These are phyloP conservation scores for Phaeodactylum tricornutum DNA, from an alignment of 108 stramenopile species.

Conservation along the genomic window DNA sequence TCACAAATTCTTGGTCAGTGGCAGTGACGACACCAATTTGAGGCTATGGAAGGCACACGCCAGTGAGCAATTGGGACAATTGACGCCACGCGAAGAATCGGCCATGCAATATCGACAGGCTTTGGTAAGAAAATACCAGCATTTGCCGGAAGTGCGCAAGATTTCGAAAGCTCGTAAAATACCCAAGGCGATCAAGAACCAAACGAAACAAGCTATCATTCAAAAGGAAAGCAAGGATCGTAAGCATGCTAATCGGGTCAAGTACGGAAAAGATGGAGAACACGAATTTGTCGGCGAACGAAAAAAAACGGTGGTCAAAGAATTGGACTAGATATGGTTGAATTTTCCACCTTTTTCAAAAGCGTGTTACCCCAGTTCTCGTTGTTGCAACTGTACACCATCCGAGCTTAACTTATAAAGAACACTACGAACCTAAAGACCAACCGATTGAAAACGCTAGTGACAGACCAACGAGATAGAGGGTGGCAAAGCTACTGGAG, in stretches of 20 bases:
- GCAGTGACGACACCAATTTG: constrained; percentile 95
- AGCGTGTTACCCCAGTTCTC: too few species aligned
- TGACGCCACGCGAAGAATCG: constrained; percentile 75
- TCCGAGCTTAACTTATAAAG: too few species aligned
- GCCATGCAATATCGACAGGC: constrained; percentile 81
- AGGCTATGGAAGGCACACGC: constrained; percentile 95
- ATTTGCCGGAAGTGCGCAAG: constrained; percentile 89
- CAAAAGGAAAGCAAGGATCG: constrained; percentile 85
- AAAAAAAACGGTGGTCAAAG: constrained; percentile 57
- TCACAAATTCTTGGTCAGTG: constrained; percentile 87
- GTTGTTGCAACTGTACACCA: too few species aligned
- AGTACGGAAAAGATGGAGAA: constrained; percentile 70
- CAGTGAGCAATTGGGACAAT: constrained; percentile 84
- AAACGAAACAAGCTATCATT: constrained; percentile 63
- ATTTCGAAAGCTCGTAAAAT: constrained; percentile 80
- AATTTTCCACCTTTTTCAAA: too few species aligned
- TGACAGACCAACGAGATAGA: too few species aligned
- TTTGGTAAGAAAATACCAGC: constrained; percentile 76
- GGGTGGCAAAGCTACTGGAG: too few species aligned
- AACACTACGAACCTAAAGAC: too few species aligned
- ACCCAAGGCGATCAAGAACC: constrained; percentile 92
- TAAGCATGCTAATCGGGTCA: constrained; percentile 82
- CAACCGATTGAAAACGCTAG: too few species aligned
- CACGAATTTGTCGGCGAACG: constrained; percentile 53
- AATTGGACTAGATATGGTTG: too few species aligned